Base-by-base conservation (phyloP, 371 early-diverging fungal species). In the Mortierella sp. region DNA sequence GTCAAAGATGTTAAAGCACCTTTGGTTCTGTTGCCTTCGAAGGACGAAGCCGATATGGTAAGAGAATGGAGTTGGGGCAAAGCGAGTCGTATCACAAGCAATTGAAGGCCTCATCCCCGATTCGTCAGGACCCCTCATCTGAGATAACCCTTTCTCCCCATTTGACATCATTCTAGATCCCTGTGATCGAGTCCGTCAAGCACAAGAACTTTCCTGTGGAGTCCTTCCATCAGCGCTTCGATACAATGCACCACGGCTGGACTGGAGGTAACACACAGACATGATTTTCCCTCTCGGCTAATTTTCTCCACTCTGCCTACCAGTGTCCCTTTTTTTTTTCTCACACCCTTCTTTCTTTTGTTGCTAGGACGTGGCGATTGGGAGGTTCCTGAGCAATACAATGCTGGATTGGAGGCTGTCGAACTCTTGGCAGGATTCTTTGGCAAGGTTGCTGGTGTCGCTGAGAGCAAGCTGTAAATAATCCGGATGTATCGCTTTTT, bases 211-310 rank as follows among this genome's bases (percentile, higher is more conserved):
- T 76, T 42, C 38, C 70, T 41, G 42, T 66, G 39, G 62, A 69
- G 48, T 66, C 64, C 19, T 54, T 70, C 60, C 70, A 66, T 54
- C 34, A 62, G 30, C 78, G 78, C 30, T 79, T 66, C 52, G 67
- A 79, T 48, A 71, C 74, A 54, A 71, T 79, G 76, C 76, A 61
- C 57, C 80, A 79, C 18, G 80, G 80, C 34, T 79, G 66, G 67
- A 70, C 71, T 49, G 80, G 76, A 64, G 80, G 78, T 76, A 76
- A 56, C 12, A 13, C 16, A 26, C 0, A 10, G 31, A 19, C n/a
- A n/a, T 19, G 18, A 18, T 23, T 13, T 16, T 4, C 46, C 6
- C 31, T 4, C 42, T 1, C 34, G 27, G 18, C 10, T 26, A 21
- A 14, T 31, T 57, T 19, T 10, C 10, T 14, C 39, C 8, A 39